phyloP scores from a whole-genome alignment of 164 flowering plant genomes.

The Macadamia tetraphylla region DNA sequence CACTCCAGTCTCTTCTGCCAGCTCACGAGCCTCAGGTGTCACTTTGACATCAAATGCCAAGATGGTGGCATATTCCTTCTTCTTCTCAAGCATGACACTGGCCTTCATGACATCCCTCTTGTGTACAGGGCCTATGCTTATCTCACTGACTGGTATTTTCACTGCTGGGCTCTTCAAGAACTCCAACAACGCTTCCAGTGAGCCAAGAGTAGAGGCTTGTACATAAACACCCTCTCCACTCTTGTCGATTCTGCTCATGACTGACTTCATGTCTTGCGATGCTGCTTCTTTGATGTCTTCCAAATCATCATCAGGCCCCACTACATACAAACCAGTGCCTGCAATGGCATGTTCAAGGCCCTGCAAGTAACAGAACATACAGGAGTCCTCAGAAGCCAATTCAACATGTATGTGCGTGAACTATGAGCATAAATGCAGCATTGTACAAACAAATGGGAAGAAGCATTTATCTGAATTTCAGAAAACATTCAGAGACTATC shows the following conservation, averaged over 20 bases:
- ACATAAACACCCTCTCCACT: constrained; percentile 96
- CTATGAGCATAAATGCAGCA: not conserved
- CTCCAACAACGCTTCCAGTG: constrained; percentile 90
- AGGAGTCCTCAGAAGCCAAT: not conserved
- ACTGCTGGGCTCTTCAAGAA: constrained; percentile 88
- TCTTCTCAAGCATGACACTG: constrained; percentile 97
- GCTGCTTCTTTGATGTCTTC: constrained; percentile 69
- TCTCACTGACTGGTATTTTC: constrained; percentile 89
- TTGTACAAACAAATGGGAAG: not conserved
- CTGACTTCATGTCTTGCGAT: constrained; percentile 85
- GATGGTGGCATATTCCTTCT: constrained; percentile 86
- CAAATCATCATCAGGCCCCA: constrained; percentile 77
- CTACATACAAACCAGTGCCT: constrained; percentile 84
- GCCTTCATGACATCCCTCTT: constrained; percentile 97
- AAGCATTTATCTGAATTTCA: no score
- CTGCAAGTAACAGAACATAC: constrained; percentile 28
- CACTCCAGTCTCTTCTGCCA: constrained; percentile 88
- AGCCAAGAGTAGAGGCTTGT: constrained; percentile 96
- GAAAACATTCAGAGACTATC: no score
- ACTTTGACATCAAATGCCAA: constrained; percentile 98
- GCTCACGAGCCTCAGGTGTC: constrained; percentile 92
- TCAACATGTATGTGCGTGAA: not conserved
- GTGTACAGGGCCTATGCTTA: constrained; percentile 97
- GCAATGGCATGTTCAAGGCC: constrained; percentile 98
- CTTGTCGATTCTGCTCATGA: constrained; percentile 85